A percentile compares a stretch with the other conserved stretches of the same genome.
phyloP scores from a whole-genome alignment of 208 protist genomes.

The Trypanosoma mega region DNA sequence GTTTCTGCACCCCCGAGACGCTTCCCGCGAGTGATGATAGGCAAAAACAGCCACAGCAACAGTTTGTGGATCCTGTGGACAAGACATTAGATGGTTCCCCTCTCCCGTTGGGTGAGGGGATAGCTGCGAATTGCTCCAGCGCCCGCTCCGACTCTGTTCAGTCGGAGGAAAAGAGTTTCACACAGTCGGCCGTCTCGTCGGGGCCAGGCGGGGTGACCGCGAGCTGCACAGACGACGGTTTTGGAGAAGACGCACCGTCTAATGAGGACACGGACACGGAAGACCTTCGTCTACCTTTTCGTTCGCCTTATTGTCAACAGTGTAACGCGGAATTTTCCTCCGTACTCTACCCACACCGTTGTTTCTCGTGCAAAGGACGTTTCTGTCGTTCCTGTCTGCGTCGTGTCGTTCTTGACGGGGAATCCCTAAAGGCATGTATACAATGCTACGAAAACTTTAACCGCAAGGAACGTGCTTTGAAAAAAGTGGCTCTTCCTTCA shows the following conservation, averaged over 20 bases:
- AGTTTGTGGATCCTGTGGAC: too few relatives aligned
- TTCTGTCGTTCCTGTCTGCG: slow-evolving; percentile 65
- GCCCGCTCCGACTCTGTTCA: too few relatives aligned
- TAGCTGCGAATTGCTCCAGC: too few relatives aligned
- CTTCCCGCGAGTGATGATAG: background rate
- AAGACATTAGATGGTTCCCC: too few relatives aligned
- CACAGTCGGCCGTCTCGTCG: background rate
- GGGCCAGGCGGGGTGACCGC: background rate
- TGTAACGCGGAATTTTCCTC: slow-evolving; percentile 68
- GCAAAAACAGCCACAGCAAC: too few relatives aligned
- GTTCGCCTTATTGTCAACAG: slow-evolving; percentile 40
- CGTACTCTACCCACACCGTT: slow-evolving; percentile 54
- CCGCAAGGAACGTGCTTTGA: slow-evolving; percentile 37
- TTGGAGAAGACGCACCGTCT: slow-evolving; percentile 20
- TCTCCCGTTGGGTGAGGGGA: too few relatives aligned
- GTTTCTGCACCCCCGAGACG: slow-evolving; percentile 15
- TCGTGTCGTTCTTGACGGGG: slow-evolving; percentile 27
- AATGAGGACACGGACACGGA: slow-evolving; percentile 21
- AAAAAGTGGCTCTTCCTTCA: slow-evolving; percentile 1
- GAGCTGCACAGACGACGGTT: background rate
- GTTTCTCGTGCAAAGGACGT: slow-evolving; percentile 61
- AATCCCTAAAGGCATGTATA: slow-evolving; percentile 35
- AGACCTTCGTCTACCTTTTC: slow-evolving; percentile 43
- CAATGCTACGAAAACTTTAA: slow-evolving; percentile 69
- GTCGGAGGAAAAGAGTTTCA: background rate